Conservation (phyloP, 768 basidiomycete species). For the Holtermanniella nyarrowii region DNA sequence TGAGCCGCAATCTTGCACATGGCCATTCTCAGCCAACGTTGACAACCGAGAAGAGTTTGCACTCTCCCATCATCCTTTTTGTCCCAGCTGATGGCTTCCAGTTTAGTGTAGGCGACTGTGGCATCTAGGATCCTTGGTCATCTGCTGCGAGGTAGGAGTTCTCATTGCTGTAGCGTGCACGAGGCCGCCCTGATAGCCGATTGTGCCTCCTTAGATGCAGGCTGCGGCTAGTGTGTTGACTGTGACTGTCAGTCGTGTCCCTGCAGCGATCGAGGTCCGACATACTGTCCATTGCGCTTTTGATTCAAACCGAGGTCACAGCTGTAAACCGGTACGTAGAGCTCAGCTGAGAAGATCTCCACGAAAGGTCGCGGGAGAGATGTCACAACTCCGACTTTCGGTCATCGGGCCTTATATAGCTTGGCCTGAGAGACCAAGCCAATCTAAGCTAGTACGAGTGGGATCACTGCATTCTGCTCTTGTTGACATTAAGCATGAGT, state of each 20-base stretch:
- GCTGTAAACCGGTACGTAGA: too few species aligned
- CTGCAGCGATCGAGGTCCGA: neutral
- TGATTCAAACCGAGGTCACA: too few species aligned
- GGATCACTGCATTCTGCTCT: too few species aligned
- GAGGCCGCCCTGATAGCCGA: neutral
- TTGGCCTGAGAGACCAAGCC: too few species aligned
- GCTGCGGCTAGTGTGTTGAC: neutral
- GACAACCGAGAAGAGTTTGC: conserved; percentile 59
- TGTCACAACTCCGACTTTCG: too few species aligned
- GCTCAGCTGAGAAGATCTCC: too few species aligned
- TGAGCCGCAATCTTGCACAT: conserved; percentile 57
- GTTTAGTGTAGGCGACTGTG: conserved; percentile 19
- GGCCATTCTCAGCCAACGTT: conserved; percentile 46
- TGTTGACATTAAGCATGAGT: too few species aligned
- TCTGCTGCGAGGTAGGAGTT: conserved; percentile 5
- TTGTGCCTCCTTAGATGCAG: neutral
- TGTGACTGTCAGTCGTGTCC: neutral
- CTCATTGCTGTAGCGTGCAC: neutral
- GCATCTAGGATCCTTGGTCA: conserved; percentile 32
- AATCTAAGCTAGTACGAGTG: too few species aligned
- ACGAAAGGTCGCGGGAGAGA: too few species aligned
- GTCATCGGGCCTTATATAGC: too few species aligned
- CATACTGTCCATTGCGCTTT: too few species aligned
- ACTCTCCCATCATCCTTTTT: conserved; percentile 47
- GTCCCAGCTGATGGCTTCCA: conserved; percentile 29